Conservation (phyloP, 1,284 basidiomycete species). For the Salmacisia buchloeana region DNA sequence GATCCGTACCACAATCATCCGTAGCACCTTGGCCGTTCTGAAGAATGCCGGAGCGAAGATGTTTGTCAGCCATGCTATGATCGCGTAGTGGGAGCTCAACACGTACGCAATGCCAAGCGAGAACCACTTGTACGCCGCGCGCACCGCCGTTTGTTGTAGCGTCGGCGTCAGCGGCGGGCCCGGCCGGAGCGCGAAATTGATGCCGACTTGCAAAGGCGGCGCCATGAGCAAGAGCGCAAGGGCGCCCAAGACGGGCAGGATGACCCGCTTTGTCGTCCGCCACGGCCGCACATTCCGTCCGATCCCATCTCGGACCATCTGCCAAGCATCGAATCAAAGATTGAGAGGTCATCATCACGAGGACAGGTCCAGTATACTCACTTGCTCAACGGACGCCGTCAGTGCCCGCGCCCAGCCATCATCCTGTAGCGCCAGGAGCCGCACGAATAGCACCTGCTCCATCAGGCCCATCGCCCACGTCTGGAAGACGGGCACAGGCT, state of each 20-base stretch:
- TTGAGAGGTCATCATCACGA: background rate
- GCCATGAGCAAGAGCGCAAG: background rate
- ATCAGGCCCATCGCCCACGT: constrained; percentile 20
- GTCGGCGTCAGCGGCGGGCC: constrained; percentile 3
- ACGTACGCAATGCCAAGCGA: constrained; percentile 2
- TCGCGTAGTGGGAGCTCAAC: background rate
- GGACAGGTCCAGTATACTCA: background rate
- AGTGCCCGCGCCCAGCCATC: background rate
- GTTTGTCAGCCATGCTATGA: background rate
- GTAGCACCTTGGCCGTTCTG: background rate
- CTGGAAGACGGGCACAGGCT: constrained; percentile 12
- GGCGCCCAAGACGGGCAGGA: background rate
- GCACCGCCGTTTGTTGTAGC: constrained; percentile 3
- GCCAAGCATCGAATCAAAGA: background rate
- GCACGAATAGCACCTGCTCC: constrained; percentile 16
- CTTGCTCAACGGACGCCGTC: background rate
- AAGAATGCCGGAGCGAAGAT: background rate
- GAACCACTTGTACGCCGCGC: constrained; percentile 6
- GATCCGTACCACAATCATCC: constrained; percentile 19
- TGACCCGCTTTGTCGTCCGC: background rate
- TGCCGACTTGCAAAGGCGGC: background rate
- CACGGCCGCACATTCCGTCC: constrained; percentile 1
- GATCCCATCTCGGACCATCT: background rate
- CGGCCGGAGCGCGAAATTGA: background rate
- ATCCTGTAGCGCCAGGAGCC: background rate